Evolutionary conservation across 805 yeast species (phyloP), one percentile per base, ranked within the genome.

Genomic region (Lipomyces mesembrius): DNA sequence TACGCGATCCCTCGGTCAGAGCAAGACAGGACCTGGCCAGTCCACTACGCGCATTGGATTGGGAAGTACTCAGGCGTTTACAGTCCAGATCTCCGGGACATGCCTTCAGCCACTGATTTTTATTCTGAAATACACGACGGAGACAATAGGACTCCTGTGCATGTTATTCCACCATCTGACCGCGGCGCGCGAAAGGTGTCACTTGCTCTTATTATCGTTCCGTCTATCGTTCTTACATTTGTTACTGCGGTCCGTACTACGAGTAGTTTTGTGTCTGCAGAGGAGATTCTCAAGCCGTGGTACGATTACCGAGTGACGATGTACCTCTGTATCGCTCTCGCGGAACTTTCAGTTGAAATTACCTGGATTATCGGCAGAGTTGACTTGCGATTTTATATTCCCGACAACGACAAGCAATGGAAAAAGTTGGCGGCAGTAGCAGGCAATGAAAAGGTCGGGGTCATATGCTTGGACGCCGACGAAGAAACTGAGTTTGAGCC

Each of bases 351-450:
- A 14, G 55, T 52, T 29, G 55, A 52, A 35, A 52, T 52, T 22
- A 11, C n/a, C 27, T 52, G 55, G 55, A 52, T 52, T 52, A 1
- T 52, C 55, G 55, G 34, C 34, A 20, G 55, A 22, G 55, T 52
- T 17, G 55, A 52, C n/a, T 52, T 52, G 55, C n/a, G 11, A 52
- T 52, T 52, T 17, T 52, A 52, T 52, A 52, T 52, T 52, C 55
- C 55, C 32, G 32, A 52, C 34, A 43, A 43, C 32, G 55, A 52
- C 55, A 43, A 43, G 22, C 8, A 17, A 17, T 43, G 49, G 49
- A n/a, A 43, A 17, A 22, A 52, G 34, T 52, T 22, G 34, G 17
- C n/a, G 34, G 7, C 32, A 5, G 25, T 11, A 11, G 12, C 32
- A 12, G 55, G 5, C 34, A 52, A 12, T 52, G 55, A 52, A 14